Evolutionary conservation across 2,329 filamentous ascomycete species (phyloP), one percentile per base, ranked within the genome.

Genomic region (Graphilbum fragrans): DNA sequence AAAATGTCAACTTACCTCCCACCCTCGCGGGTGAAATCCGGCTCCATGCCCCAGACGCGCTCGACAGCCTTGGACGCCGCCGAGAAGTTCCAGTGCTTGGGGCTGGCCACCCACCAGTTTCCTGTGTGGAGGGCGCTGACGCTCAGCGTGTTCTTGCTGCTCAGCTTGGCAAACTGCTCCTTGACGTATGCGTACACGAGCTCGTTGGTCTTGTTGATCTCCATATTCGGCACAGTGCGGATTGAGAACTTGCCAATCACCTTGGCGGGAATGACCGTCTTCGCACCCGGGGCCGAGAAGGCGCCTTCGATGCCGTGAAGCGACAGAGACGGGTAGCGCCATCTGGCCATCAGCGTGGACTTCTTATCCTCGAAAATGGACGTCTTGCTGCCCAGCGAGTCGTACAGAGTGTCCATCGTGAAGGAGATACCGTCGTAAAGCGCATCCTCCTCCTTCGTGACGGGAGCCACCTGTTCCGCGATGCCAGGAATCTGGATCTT

Each of bases 231-330:
- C 19, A 98, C 92, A 29, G 88, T 96, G 52, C 92, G 81, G 65
- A 98, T 95, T 39, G 86, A 94, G 71, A 98, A 98, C 69, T 98
- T 98, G 65, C 92, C 92, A 55, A 82, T 84, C 44, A 98, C 92
- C 71, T 95, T 95, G 56, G 92, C 90, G 3, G 92, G 92, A 53
- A 98, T 98, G 55, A 98, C 92, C 1, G 92, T 98, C 76, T 98
- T 98, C 43, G 88, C 92, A 37, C 92, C 92, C 6, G 88, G 83
- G 2, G 84, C 82, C 35, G 84, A 90, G 69, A 94, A 98, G 39
- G 87, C 92, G 45, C 92, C 92, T 65, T 98, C 92, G 50, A 98
- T 67, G 46, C 92, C 92, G 68, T 98, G 92, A 34, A 98, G 70
- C 20, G 88, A 95, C 43, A 98, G 74, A 12, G 88, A 95, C 1